Base-by-base conservation (phyloP, 2,329 filamentous ascomycete species). In the Fusarium nurragi region DNA sequence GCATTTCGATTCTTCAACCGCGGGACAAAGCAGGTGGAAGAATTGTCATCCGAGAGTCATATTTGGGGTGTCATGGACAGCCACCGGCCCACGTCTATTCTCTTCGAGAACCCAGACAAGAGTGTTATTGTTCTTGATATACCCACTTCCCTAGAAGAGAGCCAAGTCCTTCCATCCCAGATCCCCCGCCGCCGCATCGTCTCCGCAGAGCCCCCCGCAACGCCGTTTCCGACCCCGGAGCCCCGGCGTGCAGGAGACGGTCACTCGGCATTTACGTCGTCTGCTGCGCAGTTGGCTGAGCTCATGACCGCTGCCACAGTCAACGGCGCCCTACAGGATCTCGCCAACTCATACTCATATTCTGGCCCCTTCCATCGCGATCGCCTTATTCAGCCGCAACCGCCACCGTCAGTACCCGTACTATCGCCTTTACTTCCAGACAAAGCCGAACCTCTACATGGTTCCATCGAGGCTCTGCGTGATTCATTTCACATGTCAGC, bases 131-230 rank as follows among this genome's bases (percentile, higher is more conserved):
- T 93, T 23, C 75, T 93, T 48, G 91, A 94, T 70, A 85, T 93
- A 41, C 90, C 91, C 22, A 79, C 81, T 18, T 91, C 91, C 3
- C 84, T 93, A 36, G 88, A 90, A 65, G 81, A 86, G 59, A 86
- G 86, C 18, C 91, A 93, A 76, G 81, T 82, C 30, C 77, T 78
- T 13, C 73, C 77, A 8, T 76, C 75, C 26, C 68, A 79, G 30
- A 58, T 67, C 21, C 74, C 77, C 51, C 59, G 64, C 45, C 77
- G 78, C 47, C 78, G 79, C 54, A 76, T 87, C 43, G 65, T 83
- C 59, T 86, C 84, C 38, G 78, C 74, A 54, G 70, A 70, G 62
- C 81, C 80, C 55, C 77, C 75, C 69, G 80, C 71, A 59, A 60
- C 61, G 44, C 83, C 84, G 22, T 86, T 83, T 73, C 75, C 76